Evolutionary conservation across 225 moss, liverwort and hornwort genomes (phyloP), one percentile per base, ranked within the genome.

Genomic region (Marchantia polymorpha): DNA sequence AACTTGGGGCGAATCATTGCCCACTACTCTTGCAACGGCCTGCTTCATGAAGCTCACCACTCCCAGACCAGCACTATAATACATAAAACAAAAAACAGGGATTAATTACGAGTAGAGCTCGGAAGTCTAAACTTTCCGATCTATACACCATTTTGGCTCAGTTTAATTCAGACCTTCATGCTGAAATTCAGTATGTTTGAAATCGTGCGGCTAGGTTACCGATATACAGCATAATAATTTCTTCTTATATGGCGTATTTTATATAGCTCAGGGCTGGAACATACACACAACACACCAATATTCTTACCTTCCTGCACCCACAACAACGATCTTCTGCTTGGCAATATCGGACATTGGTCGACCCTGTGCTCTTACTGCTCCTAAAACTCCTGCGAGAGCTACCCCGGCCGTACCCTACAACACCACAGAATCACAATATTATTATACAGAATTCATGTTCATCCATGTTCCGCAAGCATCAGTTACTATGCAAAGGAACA

Each of bases 351-450:
- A 90, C 60, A 96, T 92, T 47, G 96, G 96, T 72, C 83, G 87
- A 64, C 96, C 94, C 91, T 92, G 94, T 47, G 96, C 96, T 79
- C 96, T 91, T 75, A 96, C 94, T 83, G 96, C 96, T 75, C 96
- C 96, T 54, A 96, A 90, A 81, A 96, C 90, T 82, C 96, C 96
- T 79, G 94, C 96, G 79, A 96, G 92, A 16, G 96, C 96, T 80
- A 96, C 92, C 52, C 96, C 96, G 11, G 96, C 96, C 72, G 96
- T 96, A 75, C 96, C 96, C 94, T 93, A 72, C 69, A 75, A 2
- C 31, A 46, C 52, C 51, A 25, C 27, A 13, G 26, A 12, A 25
- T 1, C 25, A 39, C 7, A 23, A n/a, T 52, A 1, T 52, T 52
- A 52, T 20, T 50, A 49, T 8, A 23, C 64, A 26, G 27, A 27